Evolutionary conservation across 1,284 basidiomycete genomes (phyloP).

Genomic region (Neolentinus lepideus): DNA sequence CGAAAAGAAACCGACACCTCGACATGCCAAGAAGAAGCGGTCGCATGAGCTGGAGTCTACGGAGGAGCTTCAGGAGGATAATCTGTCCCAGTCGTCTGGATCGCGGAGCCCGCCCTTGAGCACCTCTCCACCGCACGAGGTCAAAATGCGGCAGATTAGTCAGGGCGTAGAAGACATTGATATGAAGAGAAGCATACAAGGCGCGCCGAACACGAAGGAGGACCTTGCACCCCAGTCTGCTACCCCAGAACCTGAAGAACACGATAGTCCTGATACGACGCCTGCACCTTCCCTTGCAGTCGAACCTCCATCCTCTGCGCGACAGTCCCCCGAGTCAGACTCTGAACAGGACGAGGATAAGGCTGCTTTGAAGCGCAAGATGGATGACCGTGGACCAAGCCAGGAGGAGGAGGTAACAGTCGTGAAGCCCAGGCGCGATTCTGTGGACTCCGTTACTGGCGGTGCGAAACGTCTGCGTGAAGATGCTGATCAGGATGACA

Average conservation of each 20-base stretch:
- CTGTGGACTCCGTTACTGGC: conserved; percentile 17
- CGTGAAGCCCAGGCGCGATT: not conserved
- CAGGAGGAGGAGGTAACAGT: conserved; percentile 20
- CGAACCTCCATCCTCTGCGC: conserved; percentile 13
- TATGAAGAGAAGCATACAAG: conserved; percentile 40
- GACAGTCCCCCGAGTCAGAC: conserved; percentile 9
- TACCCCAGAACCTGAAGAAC: not conserved
- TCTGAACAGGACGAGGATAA: conserved; percentile 38
- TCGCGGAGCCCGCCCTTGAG: conserved; percentile 36
- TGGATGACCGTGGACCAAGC: conserved; percentile 36
- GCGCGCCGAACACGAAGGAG: conserved; percentile 5
- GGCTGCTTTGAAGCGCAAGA: conserved; percentile 61
- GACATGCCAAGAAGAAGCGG: conserved; percentile 67
- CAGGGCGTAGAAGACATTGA: conserved; percentile 69
- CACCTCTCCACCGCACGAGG: conserved; percentile 63
- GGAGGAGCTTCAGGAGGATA: conserved; percentile 48
- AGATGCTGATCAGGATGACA: conserved; percentile 46
- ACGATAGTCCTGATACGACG: not conserved
- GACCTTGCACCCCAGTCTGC: not conserved
- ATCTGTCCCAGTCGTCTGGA: conserved; percentile 17
- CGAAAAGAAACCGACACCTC: conserved; percentile 40
- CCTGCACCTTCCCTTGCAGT: not conserved
- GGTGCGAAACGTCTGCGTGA: conserved; percentile 45
- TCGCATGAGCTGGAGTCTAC: conserved; percentile 46
- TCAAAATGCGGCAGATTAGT: conserved; percentile 68